Percentiles rank a stretch among this genome's conserved stretches.
Evolutionary conservation across 371 early-diverging fungal species (phyloP).

Genomic region (Mucor indicus): DNA sequence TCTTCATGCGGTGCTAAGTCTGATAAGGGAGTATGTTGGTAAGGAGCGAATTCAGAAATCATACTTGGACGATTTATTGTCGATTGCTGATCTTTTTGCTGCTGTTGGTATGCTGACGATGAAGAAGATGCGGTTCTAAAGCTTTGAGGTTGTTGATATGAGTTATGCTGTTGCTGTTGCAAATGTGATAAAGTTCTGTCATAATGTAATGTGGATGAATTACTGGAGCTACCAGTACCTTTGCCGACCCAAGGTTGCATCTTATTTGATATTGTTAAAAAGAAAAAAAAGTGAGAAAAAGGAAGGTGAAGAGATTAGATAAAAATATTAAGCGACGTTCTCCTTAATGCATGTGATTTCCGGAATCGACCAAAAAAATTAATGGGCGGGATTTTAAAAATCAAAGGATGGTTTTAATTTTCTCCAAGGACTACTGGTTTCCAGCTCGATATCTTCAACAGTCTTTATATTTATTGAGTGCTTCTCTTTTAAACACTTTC

Average conservation of each 20-base stretch:
- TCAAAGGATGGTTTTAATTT: neutral
- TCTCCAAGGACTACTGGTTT: slow-evolving; percentile 2
- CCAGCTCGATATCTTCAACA: slow-evolving; percentile 4
- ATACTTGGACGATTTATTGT: neutral
- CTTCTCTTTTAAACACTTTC: too few relatives aligned
- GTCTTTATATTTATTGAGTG: slow-evolving; percentile 6
- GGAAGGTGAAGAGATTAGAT: slow-evolving; percentile 10
- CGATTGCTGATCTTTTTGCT: neutral
- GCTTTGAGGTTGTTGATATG: neutral
- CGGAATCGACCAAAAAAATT: too few relatives aligned
- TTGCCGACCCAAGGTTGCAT: slow-evolving; percentile 26
- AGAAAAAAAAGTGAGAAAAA: neutral
- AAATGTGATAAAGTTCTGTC: slow-evolving; percentile 12
- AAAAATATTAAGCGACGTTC: slow-evolving; percentile 1
- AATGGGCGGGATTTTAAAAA: too few relatives aligned
- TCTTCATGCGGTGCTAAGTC: neutral
- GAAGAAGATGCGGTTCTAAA: neutral
- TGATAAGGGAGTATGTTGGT: neutral
- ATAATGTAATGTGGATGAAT: slow-evolving; percentile 7
- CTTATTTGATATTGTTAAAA: neutral
- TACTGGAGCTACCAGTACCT: neutral
- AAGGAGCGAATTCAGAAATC: neutral
- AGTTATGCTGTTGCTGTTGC: neutral
- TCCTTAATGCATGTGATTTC: too few relatives aligned
- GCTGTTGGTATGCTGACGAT: neutral